Base-by-base conservation (phyloP, 352 stramenopile genomes). In the Pythium rhizo-oryzae region DNA sequence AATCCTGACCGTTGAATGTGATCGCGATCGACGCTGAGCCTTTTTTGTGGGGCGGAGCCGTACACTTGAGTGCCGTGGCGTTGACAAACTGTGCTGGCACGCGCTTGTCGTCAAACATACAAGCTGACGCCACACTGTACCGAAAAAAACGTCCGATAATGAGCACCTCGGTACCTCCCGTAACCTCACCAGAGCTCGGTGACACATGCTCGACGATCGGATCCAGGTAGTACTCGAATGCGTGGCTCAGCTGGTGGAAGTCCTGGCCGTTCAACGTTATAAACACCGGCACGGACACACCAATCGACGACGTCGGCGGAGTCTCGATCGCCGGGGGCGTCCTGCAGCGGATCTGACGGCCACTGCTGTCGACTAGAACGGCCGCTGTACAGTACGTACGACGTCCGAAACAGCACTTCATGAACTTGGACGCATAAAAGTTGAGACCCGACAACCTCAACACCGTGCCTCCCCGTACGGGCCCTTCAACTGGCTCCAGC, bases 231-330 rank as follows among this genome's bases (percentile, higher is more conserved):
- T 92, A 96, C 44, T 93, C 82, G 64, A 94, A 98, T 0, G 67
- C 37, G 33, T 75, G 65, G 8, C 71, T 53, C 0, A 86, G 23
- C 2, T 21, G 54, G 2, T 86, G 54, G 57, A 88, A 88, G 61
- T 96, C 86, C 62, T 91, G 80, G 9, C 82, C 86, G 51, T 96
- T 97, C 6, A 91, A 57, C n/a, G 85, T 80, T 19, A 97, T 47
- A 11, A 88, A 65, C 15, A 97, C 56, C 0, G 79, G 58, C 28
- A 91, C 75, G 8, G 57, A 49, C 1, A 80, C 49, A 8, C 62
- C 51, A 18, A 55, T 39, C 25, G 53, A 52, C 28, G 61, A 37
- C 39, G 62, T 18, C 21, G 69, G 51, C 18, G 57, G 58, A 8
- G 52, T 24, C 56, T 73, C 63, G 13, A 46, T 41, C n/a, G 79